Base-by-base conservation (phyloP, 208 protist genomes). In the Vickermania ingenoplastis region DNA sequence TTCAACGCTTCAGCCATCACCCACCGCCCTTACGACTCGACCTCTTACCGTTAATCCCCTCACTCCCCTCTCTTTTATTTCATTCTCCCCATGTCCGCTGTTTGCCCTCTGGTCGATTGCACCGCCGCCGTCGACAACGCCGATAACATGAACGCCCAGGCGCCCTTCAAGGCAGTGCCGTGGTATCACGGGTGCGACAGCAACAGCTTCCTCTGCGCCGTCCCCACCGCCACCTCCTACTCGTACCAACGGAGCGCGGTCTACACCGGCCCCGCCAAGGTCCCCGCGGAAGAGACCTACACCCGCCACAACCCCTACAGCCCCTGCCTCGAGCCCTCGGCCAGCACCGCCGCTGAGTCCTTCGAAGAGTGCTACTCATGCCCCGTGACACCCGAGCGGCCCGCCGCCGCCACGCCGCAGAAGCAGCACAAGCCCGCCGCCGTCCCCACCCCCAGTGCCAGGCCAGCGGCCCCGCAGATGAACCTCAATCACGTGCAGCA, bases 61-160 rank as follows among this genome's bases (percentile, higher is more conserved):
- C n/a, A n/a, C n/a, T n/a, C n/a, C n/a, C n/a, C n/a, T n/a, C n/a
- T n/a, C n/a, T n/a, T n/a, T n/a, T n/a, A n/a, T n/a, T n/a, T n/a
- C n/a, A n/a, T n/a, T n/a, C n/a, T n/a, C n/a, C n/a, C 36, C 36
- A 45, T 45, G 36, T 45, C 36, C 36, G 17, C 17, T 7, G 11
- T 45, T 29, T 63, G 53, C 21, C 75, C 82, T 28, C 69, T 92
- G 21, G 69, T 69, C 30, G 86, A 92, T 64, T 92, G 86, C 73
- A 92, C 86, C 48, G 71, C 59, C 3, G 81, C 73, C 7, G 74
- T 82, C 61, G 73, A 83, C 58, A 92, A 92, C 57, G 79, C 69
- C 7, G 77, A 86, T 28, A 92, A 92, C 69, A 92, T 92, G 67
- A 45, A 45, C 36, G 36, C 11, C 17, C 36, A 45, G 36, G 17